phyloP scores from a whole-genome alignment of 75 land plant species.

The Pinus albicaulis region DNA sequence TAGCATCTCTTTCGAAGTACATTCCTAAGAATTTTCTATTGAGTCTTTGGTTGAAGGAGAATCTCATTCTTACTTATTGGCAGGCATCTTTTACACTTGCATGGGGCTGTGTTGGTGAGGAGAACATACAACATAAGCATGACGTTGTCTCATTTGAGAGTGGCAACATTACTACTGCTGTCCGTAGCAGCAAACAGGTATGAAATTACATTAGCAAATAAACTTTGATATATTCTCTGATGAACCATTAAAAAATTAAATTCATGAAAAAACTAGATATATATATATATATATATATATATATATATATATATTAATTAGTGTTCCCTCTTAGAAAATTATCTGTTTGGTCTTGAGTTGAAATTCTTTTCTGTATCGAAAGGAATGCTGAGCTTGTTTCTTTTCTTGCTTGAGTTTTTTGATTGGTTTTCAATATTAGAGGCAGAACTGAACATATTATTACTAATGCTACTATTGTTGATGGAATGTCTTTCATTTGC shows the following conservation, averaged over 20 bases:
- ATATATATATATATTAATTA: too few relatives aligned
- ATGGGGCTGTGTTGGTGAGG: slow-evolving; percentile 72
- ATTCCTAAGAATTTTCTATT: neutral
- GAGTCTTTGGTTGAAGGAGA: neutral
- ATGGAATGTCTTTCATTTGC: slow-evolving; percentile 1
- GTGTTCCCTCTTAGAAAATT: neutral
- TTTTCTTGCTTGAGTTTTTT: neutral
- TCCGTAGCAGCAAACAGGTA: slow-evolving; percentile 93
- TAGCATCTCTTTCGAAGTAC: neutral
- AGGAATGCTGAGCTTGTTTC: neutral
- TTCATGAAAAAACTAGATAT: neutral
- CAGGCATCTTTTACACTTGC: slow-evolving; percentile 88
- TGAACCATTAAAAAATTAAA: neutral
- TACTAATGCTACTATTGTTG: neutral
- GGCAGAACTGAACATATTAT: neutral
- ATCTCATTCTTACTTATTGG: neutral
- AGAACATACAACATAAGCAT: slow-evolving; percentile 78
- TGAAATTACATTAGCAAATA: neutral
- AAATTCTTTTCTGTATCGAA: neutral
- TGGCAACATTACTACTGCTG: slow-evolving; percentile 86
- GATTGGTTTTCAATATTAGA: neutral
- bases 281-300: too few relatives aligned
- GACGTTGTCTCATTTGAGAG: slow-evolving; percentile 92
- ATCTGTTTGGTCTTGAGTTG: neutral
- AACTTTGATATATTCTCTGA: neutral